Evolutionary conservation across 768 basidiomycete genomes (phyloP).

Genomic region (Tylopilus cervinicoccineus): DNA sequence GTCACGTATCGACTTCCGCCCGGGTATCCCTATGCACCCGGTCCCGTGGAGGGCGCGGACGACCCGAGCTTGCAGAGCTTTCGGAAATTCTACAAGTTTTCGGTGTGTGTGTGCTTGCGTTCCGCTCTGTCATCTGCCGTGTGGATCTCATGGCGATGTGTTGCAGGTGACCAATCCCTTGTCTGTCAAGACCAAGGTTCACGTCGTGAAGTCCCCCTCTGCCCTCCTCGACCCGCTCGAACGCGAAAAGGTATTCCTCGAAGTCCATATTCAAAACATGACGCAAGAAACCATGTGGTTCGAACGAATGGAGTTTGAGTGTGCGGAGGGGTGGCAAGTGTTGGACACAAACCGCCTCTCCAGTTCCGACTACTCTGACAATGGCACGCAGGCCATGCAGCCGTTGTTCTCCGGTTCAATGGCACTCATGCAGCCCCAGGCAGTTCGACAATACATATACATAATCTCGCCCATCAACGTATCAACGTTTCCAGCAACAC

Average conservation of each 20-base stretch:
- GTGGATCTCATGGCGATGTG: not conserved
- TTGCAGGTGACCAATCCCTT: conserved; percentile 92
- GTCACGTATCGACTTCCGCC: conserved; percentile 77
- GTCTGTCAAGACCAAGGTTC: conserved; percentile 93
- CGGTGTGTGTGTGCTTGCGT: conserved; percentile 46
- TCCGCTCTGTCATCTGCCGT: no score
- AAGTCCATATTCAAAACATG: conserved; percentile 89
- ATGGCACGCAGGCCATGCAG: conserved; percentile 20
- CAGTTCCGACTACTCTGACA: not conserved
- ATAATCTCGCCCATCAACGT: conserved; percentile 55
- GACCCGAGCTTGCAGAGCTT: conserved; percentile 66
- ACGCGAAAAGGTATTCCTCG: conserved; percentile 83
- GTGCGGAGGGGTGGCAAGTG: conserved; percentile 61
- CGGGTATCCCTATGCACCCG: conserved; percentile 46
- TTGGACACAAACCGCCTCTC: conserved; percentile 48
- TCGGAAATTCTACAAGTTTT: conserved; percentile 89
- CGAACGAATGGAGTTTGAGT: conserved; percentile 77
- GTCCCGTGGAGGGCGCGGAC: conserved; percentile 44
- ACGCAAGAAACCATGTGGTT: conserved; percentile 75
- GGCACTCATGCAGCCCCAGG: conserved; percentile 78
- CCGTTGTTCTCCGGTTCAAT: conserved; percentile 56
- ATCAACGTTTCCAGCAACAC: conserved; percentile 43
- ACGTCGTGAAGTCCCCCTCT: conserved; percentile 68
- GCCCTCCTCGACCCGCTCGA: conserved; percentile 60
- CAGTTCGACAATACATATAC: conserved; percentile 85